Evolutionary conservation across 2,329 filamentous ascomycete species (phyloP).

Genomic region (Monilinia laxa): DNA sequence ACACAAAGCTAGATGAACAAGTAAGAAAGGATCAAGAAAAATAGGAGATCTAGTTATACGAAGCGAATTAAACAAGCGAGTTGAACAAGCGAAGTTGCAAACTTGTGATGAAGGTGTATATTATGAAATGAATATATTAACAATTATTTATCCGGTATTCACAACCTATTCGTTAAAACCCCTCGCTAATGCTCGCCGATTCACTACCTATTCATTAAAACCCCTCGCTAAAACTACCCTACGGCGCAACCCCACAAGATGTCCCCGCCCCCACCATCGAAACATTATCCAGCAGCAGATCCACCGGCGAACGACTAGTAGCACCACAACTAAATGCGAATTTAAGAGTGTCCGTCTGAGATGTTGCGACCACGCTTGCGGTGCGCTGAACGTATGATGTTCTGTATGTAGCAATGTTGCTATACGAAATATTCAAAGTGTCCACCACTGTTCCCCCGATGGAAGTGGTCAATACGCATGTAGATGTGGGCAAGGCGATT

Average conservation of each 20-base stretch:
- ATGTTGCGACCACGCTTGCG: neutral
- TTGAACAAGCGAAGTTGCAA: too few relatives aligned
- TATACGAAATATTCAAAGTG: neutral
- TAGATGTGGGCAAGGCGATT: neutral
- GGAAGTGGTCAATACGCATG: neutral
- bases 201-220: too few relatives aligned
- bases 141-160: too few relatives aligned
- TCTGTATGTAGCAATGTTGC: neutral
- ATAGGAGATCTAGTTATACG: too few relatives aligned
- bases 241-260: neutral
- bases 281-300: conserved; percentile 4
- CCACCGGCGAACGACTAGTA: rapidly evolving
- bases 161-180: too few relatives aligned
- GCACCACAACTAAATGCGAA: neutral
- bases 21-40: too few relatives aligned
- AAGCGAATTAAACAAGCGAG: too few relatives aligned
- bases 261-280: neutral
- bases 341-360: neutral
- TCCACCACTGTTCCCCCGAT: neutral
- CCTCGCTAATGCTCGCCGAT: too few relatives aligned
- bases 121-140: too few relatives aligned
- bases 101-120: too few relatives aligned
- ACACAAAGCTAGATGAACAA: too few relatives aligned
- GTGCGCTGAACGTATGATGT: neutral
- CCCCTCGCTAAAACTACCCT: neutral